A percentile compares a stretch with the other conserved stretches of the same genome.
phyloP scores from a whole-genome alignment of 768 basidiomycete species.

The Calocybe indica region DNA sequence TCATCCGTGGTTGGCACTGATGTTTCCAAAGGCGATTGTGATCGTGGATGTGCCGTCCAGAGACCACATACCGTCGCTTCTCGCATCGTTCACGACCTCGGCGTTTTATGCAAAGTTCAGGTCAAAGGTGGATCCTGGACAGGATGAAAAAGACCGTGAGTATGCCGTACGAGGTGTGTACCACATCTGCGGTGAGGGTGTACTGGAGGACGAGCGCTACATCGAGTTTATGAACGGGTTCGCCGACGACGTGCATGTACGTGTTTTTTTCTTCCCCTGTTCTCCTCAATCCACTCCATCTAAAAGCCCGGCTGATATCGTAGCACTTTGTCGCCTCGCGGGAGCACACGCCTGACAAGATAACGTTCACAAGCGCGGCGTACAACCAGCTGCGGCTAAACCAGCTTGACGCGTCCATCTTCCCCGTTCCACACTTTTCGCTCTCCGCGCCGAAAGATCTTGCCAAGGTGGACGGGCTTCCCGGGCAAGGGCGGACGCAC shows the following conservation, averaged over 20 bases:
- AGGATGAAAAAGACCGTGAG: constrained; percentile 31
- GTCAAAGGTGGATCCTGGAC: constrained; percentile 29
- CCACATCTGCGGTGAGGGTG: constrained; percentile 66
- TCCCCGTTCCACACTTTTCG: constrained; percentile 58
- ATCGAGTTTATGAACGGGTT: constrained; percentile 69
- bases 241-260: constrained; percentile 52
- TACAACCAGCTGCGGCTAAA: constrained; percentile 68
- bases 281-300: background rate
- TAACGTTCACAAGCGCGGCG: constrained; percentile 72
- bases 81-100: constrained; percentile 39
- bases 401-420: constrained; percentile 66
- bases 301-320: background rate
- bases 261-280: constrained; percentile 15
- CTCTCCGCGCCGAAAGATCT: constrained; percentile 35
- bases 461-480: constrained; percentile 20
- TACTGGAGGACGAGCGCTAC: constrained; percentile 68
- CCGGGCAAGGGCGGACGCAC: no score
- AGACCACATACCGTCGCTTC: constrained; percentile 46
- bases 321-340: constrained; percentile 77
- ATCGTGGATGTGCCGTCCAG: constrained; percentile 69
- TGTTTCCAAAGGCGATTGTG: constrained; percentile 43
- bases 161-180: constrained; percentile 50
- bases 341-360: constrained; percentile 51
- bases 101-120: constrained; percentile 44
- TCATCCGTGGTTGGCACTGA: background rate